These are phyloP conservation scores for Fraxinus cuspidata DNA, from an alignment of 257 asterid genomes.

Conservation along the genomic window DNA sequence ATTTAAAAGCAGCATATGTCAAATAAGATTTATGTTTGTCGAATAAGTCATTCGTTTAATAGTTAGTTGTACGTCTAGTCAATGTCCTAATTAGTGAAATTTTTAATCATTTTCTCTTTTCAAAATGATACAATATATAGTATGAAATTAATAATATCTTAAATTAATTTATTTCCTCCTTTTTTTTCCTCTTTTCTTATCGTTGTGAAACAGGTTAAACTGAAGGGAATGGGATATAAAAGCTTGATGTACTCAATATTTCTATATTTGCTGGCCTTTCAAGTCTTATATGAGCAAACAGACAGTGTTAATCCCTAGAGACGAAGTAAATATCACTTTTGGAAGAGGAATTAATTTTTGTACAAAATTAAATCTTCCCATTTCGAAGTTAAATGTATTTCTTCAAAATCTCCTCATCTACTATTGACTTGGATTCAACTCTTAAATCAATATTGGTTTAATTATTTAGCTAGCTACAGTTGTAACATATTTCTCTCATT, in stretches of 20 bases:
- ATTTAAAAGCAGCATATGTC: background rate
- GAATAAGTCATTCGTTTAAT: background rate
- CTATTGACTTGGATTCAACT: too few relatives aligned
- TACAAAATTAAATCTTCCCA: background rate
- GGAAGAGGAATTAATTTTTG: background rate
- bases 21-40: background rate
- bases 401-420: background rate
- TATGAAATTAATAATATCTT: background rate
- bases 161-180: background rate
- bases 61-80: background rate
- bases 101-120: background rate
- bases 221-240: conserved; percentile 18
- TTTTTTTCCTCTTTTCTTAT: background rate
- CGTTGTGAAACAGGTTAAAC: conserved; percentile 33
- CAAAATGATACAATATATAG: background rate
- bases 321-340: background rate
- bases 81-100: background rate
- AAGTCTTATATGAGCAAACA: conserved; percentile 24
- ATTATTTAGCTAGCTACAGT: background rate
- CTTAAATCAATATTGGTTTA: too few relatives aligned
- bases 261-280: conserved; percentile 33
- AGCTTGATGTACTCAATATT: conserved; percentile 27
- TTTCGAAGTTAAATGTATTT: background rate
- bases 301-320: background rate
- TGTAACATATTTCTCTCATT: background rate